Conservation (phyloP, 139 green algal species). For the Nannochloris sp. region DNA sequence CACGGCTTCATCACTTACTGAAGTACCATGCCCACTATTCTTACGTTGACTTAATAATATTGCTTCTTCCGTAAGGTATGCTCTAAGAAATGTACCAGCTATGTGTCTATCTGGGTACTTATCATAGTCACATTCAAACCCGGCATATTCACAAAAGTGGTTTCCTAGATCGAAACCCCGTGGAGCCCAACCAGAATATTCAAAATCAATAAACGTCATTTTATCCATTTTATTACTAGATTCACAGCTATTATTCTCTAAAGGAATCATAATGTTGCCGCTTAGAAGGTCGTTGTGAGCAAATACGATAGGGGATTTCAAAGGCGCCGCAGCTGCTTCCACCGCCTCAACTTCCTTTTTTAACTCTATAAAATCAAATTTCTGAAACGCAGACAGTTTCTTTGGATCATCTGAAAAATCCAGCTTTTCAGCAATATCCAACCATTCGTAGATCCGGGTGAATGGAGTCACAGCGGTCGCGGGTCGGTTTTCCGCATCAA, state of each 20-base stretch:
- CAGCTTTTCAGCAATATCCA: conserved; percentile 53
- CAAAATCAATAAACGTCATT: conserved; percentile 89
- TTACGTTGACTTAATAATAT: too few relatives aligned
- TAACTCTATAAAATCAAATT: conserved; percentile 48
- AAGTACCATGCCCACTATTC: background rate
- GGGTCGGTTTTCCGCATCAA: background rate
- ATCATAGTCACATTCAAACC: conserved; percentile 88
- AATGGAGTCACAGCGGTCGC: conserved; percentile 12
- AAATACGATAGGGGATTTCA: conserved; percentile 58
- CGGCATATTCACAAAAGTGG: conserved; percentile 96
- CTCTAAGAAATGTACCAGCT: conserved; percentile 4
- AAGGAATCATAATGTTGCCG: conserved; percentile 77
- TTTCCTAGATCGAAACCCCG: conserved; percentile 86
- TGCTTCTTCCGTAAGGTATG: too few relatives aligned
- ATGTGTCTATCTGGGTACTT: conserved; percentile 23
- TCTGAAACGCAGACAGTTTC: background rate
- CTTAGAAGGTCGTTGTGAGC: conserved; percentile 85
- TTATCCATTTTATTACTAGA: too few relatives aligned
- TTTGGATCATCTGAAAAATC: conserved; percentile 29
- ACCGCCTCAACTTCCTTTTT: conserved; percentile 43
- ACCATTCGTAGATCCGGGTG: conserved; percentile 24
- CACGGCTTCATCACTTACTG: conserved; percentile 20
- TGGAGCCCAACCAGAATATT: conserved; percentile 75
- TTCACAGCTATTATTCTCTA: background rate
- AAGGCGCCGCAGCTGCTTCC: conserved; percentile 20